These are phyloP conservation scores for Crithidia fasciculata DNA, from an alignment of 208 protist species.

Conservation along the genomic window DNA sequence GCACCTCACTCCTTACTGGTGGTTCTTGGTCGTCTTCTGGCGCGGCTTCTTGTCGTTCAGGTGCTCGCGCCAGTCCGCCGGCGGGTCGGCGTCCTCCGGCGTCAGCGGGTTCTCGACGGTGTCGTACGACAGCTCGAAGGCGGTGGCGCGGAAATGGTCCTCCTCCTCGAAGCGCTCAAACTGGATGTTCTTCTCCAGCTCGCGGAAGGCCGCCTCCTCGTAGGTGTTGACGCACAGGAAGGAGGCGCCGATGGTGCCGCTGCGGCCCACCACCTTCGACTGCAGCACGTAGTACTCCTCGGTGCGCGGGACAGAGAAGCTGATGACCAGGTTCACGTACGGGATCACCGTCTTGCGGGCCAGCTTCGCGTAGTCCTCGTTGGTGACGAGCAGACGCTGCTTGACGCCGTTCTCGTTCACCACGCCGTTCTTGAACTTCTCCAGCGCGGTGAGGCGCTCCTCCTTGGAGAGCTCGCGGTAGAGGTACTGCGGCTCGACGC, in stretches of 20 bases:
- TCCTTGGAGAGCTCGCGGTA: constrained; percentile 79
- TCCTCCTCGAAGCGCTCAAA: constrained; percentile 76
- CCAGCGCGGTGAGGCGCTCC: constrained; percentile 72
- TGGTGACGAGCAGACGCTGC: constrained; percentile 91
- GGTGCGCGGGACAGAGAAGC: constrained; percentile 80
- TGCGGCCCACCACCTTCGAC: constrained; percentile 81
- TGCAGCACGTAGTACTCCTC: constrained; percentile 90
- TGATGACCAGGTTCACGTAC: constrained; percentile 91
- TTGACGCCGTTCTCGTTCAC: constrained; percentile 78
- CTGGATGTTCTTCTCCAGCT: constrained; percentile 65
- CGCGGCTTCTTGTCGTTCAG: constrained; percentile 59
- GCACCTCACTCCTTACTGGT: constrained; percentile 5
- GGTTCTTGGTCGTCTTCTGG: constrained; percentile 33
- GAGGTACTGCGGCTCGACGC: constrained; percentile 80
- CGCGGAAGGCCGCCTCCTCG: constrained; percentile 52
- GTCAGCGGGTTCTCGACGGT: constrained; percentile 72
- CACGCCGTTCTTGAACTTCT: constrained; percentile 89
- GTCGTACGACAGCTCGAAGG: constrained; percentile 83
- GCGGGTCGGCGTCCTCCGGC: constrained; percentile 75
- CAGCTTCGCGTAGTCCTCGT: constrained; percentile 91
- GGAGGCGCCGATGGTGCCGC: constrained; percentile 81
- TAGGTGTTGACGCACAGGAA: constrained; percentile 75
- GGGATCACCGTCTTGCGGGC: constrained; percentile 88
- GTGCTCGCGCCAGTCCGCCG: constrained; percentile 77
- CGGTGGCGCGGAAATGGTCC: constrained; percentile 64